These are phyloP conservation scores for Hanseniaspora meyeri DNA, from an alignment of 805 yeast genomes.

Conservation along the genomic window DNA sequence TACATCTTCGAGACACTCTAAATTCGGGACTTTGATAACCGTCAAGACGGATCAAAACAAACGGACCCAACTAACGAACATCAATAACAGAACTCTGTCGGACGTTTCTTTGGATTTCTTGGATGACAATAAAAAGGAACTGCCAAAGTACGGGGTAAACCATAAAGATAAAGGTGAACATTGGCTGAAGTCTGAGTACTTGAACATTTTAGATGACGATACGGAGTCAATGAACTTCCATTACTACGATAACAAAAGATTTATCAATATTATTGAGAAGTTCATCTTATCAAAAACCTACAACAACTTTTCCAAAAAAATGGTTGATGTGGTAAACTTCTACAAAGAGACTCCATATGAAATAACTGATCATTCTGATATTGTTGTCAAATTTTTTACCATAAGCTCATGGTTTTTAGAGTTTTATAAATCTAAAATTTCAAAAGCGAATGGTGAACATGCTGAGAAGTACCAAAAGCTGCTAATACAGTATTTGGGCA, in stretches of 20 bases:
- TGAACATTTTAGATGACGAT: constrained; percentile 23
- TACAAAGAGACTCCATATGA: not conserved
- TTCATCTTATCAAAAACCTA: constrained; percentile 7
- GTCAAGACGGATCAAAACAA: constrained; percentile 49
- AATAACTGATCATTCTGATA: not conserved
- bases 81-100: not conserved
- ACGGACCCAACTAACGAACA: constrained; percentile 22
- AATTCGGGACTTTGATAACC: constrained; percentile 79
- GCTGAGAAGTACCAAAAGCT: constrained; percentile 12
- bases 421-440: constrained; percentile 40
- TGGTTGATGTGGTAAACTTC: not conserved
- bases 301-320: not conserved
- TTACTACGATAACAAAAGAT: constrained; percentile 14
- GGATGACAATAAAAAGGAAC: constrained; percentile 1
- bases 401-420: constrained; percentile 65
- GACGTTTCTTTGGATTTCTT: constrained; percentile 5
- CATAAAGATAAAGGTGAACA: not conserved
- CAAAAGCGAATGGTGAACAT: constrained; percentile 1
- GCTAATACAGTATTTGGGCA: not conserved
- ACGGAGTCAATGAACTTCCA: not conserved
- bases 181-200: constrained; percentile 5
- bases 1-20: constrained; percentile 66
- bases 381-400: constrained; percentile 38
- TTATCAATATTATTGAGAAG: constrained; percentile 18
- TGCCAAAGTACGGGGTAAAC: not conserved